These are phyloP conservation scores for Vaccinium vitisidaea DNA, from an alignment of 148 eudicot genomes.

Conservation along the genomic window DNA sequence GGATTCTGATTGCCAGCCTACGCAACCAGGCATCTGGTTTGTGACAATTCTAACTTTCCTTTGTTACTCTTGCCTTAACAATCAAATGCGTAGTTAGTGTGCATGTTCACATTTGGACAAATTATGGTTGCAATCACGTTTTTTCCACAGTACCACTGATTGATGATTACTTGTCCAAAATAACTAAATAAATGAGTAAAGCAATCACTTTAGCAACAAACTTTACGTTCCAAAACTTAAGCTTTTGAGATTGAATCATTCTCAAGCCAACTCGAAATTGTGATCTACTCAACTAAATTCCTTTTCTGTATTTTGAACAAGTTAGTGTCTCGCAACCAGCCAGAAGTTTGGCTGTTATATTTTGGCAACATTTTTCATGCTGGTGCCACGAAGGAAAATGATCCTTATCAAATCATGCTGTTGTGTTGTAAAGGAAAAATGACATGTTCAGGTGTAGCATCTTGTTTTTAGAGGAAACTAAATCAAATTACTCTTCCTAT, in stretches of 20 bases:
- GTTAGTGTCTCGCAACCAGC: not conserved
- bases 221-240: not conserved
- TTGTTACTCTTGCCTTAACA: not conserved
- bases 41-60: constrained; percentile 17
- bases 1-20: constrained; percentile 75
- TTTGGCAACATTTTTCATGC: constrained; percentile 3
- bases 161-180: not conserved
- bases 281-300: not conserved
- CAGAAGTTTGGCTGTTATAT: not conserved
- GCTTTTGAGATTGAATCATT: not conserved
- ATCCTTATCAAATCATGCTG: not conserved
- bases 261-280: not conserved
- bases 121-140: not conserved
- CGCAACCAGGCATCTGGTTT: constrained; percentile 91
- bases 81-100: not conserved
- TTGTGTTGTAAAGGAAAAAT: not conserved
- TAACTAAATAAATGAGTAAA: not conserved
- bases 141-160: not conserved
- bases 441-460: not conserved
- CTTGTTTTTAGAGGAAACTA: not conserved
- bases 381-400: not conserved
- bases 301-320: not conserved
- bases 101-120: not conserved
- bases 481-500: not conserved
- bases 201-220: not conserved